Percentiles rank a stretch among this genome's conserved stretches.
These are phyloP conservation scores for Daldinia vernicosa DNA, from an alignment of 495 filamentous ascomycete species.

Conservation along the genomic window DNA sequence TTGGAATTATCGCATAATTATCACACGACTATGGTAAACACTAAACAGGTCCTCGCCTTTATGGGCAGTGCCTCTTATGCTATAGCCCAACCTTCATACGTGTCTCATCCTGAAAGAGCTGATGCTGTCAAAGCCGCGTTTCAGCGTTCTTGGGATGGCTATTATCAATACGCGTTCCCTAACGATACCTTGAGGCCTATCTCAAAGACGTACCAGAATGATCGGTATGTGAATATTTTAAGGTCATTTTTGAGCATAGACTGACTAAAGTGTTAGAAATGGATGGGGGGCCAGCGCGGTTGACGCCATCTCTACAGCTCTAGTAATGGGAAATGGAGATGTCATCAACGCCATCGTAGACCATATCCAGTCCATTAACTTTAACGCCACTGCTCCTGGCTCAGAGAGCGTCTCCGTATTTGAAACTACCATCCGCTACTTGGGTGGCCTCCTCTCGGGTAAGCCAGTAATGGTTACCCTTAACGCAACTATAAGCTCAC, in stretches of 20 bases:
- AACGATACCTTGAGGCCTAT: slow-evolving; percentile 80
- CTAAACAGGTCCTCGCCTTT: slow-evolving; percentile 26
- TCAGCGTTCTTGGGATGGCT: slow-evolving; percentile 80
- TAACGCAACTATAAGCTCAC: not conserved
- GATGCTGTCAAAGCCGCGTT: slow-evolving; percentile 80
- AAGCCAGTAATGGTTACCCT: slow-evolving; percentile 8
- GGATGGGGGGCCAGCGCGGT: slow-evolving; percentile 88
- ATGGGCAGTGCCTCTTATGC: slow-evolving; percentile 36
- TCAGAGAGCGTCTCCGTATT: slow-evolving; percentile 74
- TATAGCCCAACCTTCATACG: slow-evolving; percentile 42
- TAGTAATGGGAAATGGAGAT: slow-evolving; percentile 75
- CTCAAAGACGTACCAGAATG: slow-evolving; percentile 70
- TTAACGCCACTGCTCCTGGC: slow-evolving; percentile 60
- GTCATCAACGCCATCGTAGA: slow-evolving; percentile 75
- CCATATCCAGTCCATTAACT: slow-evolving; percentile 74
- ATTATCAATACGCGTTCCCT: slow-evolving; percentile 80
- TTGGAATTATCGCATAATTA: slow-evolving; percentile 10
- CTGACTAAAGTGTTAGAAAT: slow-evolving; percentile 62
- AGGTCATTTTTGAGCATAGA: slow-evolving; percentile 6
- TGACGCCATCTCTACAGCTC: slow-evolving; percentile 82
- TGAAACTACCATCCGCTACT: slow-evolving; percentile 90
- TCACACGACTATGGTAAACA: slow-evolving; percentile 36
- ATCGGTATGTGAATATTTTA: slow-evolving; percentile 62
- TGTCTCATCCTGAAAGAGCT: slow-evolving; percentile 53
- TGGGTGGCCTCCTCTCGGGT: slow-evolving; percentile 79